These are phyloP conservation scores for Aspergillus versicolor DNA, from an alignment of 2,329 filamentous ascomycete genomes.

Conservation along the genomic window DNA sequence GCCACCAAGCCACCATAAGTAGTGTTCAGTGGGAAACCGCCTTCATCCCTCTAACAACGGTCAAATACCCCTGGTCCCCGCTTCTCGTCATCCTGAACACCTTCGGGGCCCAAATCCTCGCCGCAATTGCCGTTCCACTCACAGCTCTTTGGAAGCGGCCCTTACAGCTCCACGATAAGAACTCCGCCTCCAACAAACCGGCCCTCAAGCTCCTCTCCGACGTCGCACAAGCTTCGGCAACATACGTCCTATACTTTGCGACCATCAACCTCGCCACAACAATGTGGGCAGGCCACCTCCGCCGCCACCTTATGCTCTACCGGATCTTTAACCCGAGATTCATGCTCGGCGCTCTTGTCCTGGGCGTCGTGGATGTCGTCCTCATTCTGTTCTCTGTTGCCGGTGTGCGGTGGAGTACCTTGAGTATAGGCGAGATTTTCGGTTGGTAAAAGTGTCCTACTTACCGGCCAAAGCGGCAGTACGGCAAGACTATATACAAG, in stretches of 20 bases:
- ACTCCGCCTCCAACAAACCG: constrained; percentile 22
- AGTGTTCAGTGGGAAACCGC: constrained; percentile 95
- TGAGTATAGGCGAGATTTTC: constrained; percentile 84
- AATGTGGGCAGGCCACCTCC: constrained; percentile 82
- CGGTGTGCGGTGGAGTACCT: constrained; percentile 72
- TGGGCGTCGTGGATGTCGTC: constrained; percentile 76
- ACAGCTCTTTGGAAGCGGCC: constrained; percentile 86
- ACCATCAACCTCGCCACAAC: constrained; percentile 83
- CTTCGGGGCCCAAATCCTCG: constrained; percentile 84
- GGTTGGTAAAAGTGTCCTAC: constrained; percentile 58
- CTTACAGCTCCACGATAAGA: constrained; percentile 63
- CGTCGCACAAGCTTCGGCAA: constrained; percentile 68
- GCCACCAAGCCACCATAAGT: constrained; percentile 83
- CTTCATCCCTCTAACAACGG: constrained; percentile 80
- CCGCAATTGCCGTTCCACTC: constrained; percentile 75
- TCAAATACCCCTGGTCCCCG: constrained; percentile 88
- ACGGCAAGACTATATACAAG: background rate
- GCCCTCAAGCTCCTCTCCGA: constrained; percentile 59
- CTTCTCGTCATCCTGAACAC: constrained; percentile 80
- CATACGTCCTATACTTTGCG: constrained; percentile 78
- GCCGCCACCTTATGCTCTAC: constrained; percentile 94
- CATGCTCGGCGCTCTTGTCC: constrained; percentile 71
- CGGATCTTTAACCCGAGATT: constrained; percentile 89
- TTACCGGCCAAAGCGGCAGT: background rate
- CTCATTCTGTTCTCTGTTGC: constrained; percentile 68